Evolutionary conservation across 2,329 filamentous ascomycete species (phyloP).

Genomic region (Trichocomaceae sp.): DNA sequence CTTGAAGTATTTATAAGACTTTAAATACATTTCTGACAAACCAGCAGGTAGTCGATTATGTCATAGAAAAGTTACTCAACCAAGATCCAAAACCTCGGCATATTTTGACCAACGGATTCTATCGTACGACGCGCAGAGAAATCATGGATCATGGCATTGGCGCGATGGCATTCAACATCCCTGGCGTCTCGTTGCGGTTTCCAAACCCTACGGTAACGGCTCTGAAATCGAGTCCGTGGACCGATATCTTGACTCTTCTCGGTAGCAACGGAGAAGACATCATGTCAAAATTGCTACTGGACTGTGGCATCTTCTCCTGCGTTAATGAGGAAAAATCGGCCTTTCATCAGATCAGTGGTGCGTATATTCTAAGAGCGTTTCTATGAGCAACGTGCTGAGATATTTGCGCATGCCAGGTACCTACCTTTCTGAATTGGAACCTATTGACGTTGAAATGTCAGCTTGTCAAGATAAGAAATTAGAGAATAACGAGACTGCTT

Average conservation of each 20-base stretch:
- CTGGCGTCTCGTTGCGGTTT: constrained; percentile 57
- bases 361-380: constrained; percentile 17
- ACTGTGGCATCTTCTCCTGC: constrained; percentile 67
- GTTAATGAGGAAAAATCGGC: constrained; percentile 57
- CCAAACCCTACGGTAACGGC: constrained; percentile 64
- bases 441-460: constrained; percentile 12
- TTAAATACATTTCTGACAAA: constrained; percentile 1
- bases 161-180: constrained; percentile 47
- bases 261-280: constrained; percentile 69
- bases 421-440: constrained; percentile 26
- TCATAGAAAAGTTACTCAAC: constrained; percentile 67
- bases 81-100: constrained; percentile 56
- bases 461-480: neutral
- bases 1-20: constrained; percentile 38
- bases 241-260: constrained; percentile 63
- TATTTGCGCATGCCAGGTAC: constrained; percentile 19
- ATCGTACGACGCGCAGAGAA: constrained; percentile 39
- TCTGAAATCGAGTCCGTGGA: constrained; percentile 69
- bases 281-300: constrained; percentile 69
- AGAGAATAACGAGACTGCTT: neutral
- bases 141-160: constrained; percentile 25
- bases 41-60: constrained; percentile 61
- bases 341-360: constrained; percentile 73
- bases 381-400: neutral
- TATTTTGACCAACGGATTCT: constrained; percentile 77